Evolutionary conservation across 2,329 filamentous ascomycete genomes (phyloP).

Genomic region (Colletotrichum sp.): DNA sequence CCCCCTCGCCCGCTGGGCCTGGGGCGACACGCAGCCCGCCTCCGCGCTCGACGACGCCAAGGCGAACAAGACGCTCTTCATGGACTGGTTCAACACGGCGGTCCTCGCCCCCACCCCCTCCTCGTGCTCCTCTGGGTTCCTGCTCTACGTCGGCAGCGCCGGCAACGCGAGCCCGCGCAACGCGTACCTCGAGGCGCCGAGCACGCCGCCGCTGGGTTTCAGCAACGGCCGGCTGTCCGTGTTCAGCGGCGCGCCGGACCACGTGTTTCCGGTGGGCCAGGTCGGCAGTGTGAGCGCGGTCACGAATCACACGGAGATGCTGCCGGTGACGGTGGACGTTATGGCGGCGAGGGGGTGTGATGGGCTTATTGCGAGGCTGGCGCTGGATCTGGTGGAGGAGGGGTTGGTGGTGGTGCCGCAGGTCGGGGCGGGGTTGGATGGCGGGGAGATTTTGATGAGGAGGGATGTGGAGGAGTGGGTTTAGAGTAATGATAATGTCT

Average conservation of each 20-base stretch:
- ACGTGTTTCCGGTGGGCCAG: constrained; percentile 47
- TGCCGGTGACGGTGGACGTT: constrained; percentile 64
- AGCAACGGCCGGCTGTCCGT: constrained; percentile 36
- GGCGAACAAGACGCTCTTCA: constrained; percentile 35
- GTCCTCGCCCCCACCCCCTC: constrained; percentile 26
- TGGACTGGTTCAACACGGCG: constrained; percentile 34
- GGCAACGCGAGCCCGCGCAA: constrained; percentile 22
- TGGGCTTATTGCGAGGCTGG: constrained; percentile 59
- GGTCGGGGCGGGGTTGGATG: constrained; percentile 39
- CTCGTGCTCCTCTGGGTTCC: constrained; percentile 35
- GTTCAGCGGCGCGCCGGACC: constrained; percentile 43
- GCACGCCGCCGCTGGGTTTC: constrained; percentile 54
- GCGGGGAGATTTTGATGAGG: constrained; percentile 28
- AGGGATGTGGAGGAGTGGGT: constrained; percentile 15
- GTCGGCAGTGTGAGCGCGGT: constrained; percentile 37
- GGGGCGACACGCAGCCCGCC: constrained; percentile 32
- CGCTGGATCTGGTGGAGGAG: constrained; percentile 52
- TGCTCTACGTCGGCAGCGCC: constrained; percentile 28
- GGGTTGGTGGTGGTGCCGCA: constrained; percentile 52
- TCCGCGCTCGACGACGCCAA: constrained; percentile 27
- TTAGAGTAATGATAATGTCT: not conserved
- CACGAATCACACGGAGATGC: constrained; percentile 49
- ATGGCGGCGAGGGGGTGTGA: constrained; percentile 66
- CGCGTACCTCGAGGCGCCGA: constrained; percentile 39
- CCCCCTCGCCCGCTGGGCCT: constrained; percentile 39